Evolutionary conservation across 495 filamentous ascomycete species (phyloP).

Genomic region (Lasiosphaeria ovina): DNA sequence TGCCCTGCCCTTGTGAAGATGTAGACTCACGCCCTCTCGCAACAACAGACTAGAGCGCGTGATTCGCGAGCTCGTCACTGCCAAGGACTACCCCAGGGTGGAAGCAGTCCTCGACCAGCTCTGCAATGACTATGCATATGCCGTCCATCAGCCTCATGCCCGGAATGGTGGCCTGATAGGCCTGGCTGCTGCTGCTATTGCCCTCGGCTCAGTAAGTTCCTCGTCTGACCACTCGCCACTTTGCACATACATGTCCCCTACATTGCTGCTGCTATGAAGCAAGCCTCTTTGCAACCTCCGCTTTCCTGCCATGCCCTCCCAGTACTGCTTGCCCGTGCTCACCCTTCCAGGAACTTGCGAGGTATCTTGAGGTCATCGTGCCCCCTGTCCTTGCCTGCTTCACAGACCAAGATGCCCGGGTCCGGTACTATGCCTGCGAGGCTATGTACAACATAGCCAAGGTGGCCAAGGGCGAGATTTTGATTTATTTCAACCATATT

Average conservation of each 20-base stretch:
- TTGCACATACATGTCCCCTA: background rate
- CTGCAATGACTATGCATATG: conserved; percentile 96
- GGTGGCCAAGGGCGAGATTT: conserved; percentile 95
- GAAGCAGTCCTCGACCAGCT: conserved; percentile 89
- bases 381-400: conserved; percentile 99
- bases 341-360: conserved; percentile 69
- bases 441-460: conserved; percentile 99
- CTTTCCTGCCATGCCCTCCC: background rate
- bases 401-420: conserved; percentile 94
- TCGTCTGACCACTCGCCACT: background rate
- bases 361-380: conserved; percentile 88
- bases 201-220: conserved; percentile 77
- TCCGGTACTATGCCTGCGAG: conserved; percentile 98
- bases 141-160: conserved; percentile 95
- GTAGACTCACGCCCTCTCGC: background rate
- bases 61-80: conserved; percentile 79
- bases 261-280: too few relatives aligned
- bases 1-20: conserved; percentile 2
- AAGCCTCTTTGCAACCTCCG: conserved; percentile 2
- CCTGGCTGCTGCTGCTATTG: conserved; percentile 93
- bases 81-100: conserved; percentile 73
- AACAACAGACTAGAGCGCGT: conserved; percentile 65
- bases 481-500: conserved; percentile 96
- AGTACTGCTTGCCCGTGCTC: conserved; percentile 9
- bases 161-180: conserved; percentile 96